phyloP scores from a whole-genome alignment of 345 rosid genomes.

The Citrus cavaleriei region DNA sequence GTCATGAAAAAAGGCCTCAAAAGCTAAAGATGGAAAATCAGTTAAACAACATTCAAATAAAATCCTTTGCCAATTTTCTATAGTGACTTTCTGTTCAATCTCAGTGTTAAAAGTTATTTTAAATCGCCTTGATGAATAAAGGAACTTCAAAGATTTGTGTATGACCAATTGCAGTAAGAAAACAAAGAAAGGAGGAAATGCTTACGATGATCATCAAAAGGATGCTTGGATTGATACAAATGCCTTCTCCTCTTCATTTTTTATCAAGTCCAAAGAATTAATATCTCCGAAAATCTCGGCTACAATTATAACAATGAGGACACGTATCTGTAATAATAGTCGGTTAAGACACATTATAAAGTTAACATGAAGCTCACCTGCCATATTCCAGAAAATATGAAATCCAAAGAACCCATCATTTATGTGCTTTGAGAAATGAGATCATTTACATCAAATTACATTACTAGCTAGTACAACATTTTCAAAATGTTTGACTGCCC shows the following conservation, averaged over 20 bases:
- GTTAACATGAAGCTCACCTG: background rate
- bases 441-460: background rate
- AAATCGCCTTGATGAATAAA: background rate
- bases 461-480: background rate
- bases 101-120: background rate
- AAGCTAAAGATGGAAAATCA: constrained; percentile 46
- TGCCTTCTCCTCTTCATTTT: constrained; percentile 40
- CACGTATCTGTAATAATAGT: constrained; percentile 1
- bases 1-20: constrained; percentile 55
- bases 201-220: constrained; percentile 53
- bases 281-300: background rate
- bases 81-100: background rate
- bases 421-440: background rate
- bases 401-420: background rate
- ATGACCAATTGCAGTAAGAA: background rate
- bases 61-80: background rate
- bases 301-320: background rate
- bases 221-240: constrained; percentile 52
- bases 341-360: constrained; percentile 10
- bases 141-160: background rate
- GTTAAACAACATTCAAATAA: background rate
- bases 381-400: background rate
- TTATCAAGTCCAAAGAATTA: background rate
- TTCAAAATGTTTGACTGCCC: background rate
- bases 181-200: background rate